Evolutionary conservation across 2,329 filamentous ascomycete genomes (phyloP).

Genomic region (Pseudopithomyces maydicus): DNA sequence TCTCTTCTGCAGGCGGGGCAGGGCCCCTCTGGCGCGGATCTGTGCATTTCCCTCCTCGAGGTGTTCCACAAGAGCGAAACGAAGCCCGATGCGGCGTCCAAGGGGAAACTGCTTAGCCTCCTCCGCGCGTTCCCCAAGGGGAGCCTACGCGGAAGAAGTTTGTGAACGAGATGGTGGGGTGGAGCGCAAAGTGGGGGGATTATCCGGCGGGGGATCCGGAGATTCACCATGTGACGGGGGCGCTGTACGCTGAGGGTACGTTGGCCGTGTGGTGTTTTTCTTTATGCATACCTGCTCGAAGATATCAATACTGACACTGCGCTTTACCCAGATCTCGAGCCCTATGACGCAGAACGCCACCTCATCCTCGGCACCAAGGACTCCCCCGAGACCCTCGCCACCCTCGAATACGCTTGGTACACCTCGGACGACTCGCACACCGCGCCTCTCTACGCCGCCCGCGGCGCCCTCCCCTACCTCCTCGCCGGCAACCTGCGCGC

Average conservation of each 20-base stretch:
- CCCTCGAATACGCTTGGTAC: conserved; percentile 94
- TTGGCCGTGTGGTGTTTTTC: too few species aligned
- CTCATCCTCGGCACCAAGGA: conserved; percentile 87
- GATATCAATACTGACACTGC: too few species aligned
- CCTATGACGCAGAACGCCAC: conserved; percentile 92
- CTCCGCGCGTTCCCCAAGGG: conserved; percentile 76
- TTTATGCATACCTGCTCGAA: too few species aligned
- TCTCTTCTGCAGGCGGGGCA: conserved; percentile 90
- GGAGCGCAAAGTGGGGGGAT: conserved; percentile 85
- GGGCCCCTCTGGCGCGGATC: conserved; percentile 87
- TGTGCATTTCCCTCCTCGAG: conserved; percentile 85
- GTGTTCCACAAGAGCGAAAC: conserved; percentile 88
- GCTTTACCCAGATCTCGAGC: conserved; percentile 80
- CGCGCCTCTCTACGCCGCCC: conserved; percentile 82
- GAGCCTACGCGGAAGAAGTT: conserved; percentile 95
- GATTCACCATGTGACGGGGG: conserved; percentile 88
- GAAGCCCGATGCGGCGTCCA: conserved; percentile 73
- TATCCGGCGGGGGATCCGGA: conserved; percentile 92
- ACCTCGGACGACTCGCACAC: conserved; percentile 84
- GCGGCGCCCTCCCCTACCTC: conserved; percentile 88
- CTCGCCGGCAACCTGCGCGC: conserved; percentile 88
- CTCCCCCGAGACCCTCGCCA: conserved; percentile 78
- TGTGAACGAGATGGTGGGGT: conserved; percentile 83
- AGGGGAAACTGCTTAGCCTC: conserved; percentile 75
- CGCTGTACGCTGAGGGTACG: conserved; percentile 79